Evolutionary conservation across 208 protist genomes (phyloP).

Genomic region (Phytomonas sp.): DNA sequence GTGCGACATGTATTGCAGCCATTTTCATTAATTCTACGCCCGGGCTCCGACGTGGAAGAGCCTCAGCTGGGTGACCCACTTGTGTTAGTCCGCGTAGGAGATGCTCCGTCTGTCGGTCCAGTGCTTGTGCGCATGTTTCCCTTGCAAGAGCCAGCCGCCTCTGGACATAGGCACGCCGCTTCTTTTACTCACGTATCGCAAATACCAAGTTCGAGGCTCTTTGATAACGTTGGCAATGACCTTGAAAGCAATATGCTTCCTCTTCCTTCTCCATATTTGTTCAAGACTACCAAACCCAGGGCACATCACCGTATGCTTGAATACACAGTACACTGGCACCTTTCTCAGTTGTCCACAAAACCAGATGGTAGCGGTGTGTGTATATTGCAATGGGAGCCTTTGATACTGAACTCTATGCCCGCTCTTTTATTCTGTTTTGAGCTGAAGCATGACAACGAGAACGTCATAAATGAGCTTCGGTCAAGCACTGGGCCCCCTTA

Average conservation of each 20-base stretch:
- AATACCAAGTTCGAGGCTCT: not conserved
- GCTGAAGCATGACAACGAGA: conserved; percentile 4
- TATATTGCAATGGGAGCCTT: conserved; percentile 43
- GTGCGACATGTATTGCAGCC: conserved; percentile 58
- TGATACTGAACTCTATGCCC: conserved; percentile 33
- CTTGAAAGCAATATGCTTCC: not conserved
- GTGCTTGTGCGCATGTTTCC: conserved; percentile 1
- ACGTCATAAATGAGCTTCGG: not conserved
- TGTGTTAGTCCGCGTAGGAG: conserved; percentile 7
- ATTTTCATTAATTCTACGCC: conserved; percentile 47
- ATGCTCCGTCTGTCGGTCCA: not conserved
- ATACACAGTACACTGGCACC: conserved; percentile 42
- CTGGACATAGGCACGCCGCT: not conserved
- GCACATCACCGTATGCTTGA: conserved; percentile 23
- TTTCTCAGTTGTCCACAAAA: conserved; percentile 28
- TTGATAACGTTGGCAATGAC: not conserved
- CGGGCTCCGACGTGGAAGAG: conserved; percentile 55
- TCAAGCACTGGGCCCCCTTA: not conserved
- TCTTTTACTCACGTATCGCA: not conserved
- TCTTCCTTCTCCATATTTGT: not conserved
- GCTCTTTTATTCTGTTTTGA: conserved; percentile 53
- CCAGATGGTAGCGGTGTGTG: conserved; percentile 18
- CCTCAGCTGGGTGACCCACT: conserved; percentile 64
- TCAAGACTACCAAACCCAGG: not conserved
- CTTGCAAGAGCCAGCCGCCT: not conserved